Evolutionary conservation across 148 eudicot genomes (phyloP), one percentile per base, ranked within the genome.

Genomic region (Rhododendron mucronatum): DNA sequence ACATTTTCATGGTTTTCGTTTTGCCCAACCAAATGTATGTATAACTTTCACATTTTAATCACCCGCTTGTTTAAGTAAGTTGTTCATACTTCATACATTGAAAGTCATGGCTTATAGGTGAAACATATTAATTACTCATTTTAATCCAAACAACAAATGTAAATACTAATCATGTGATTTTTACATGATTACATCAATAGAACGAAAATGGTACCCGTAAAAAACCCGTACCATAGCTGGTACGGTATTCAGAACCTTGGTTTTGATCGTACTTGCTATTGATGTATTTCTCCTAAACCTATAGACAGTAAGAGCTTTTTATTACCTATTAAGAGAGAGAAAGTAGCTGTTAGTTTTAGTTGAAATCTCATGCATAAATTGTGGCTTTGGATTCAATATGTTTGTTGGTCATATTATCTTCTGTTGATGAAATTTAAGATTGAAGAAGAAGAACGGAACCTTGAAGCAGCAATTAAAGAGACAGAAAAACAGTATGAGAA

Each of bases 381-480:
- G 23, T 57, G 61, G 61, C 61, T 57, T 18, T 57, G 80, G 85
- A 75, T 67, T 85, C 87, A 53, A 55, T 75, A 44, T 57, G 59
- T 65, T 57, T 57, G 61, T 57, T 16, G 20, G 61, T 45, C 81
- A 90, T 90, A 59, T 89, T 28, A 26, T n/a, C 57, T 67, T 26
- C 86, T 57, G 50, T 23, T 89, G 50, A 65, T 89, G 21, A 57
- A 57, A 41, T 41, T 41, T 41, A 41, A 41, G 99, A 89, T 95
- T 85, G 99, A 96, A 90, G 99, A 95, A 84, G 99, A 95, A 90
- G 99, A 95, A 90, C 89, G 92, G 88, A 94, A 93, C 87, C 95
- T 96, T 89, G 97, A 94, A 92, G 97, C 94, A 85, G 96, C 96
- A 50, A 96, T 96, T 87, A 91, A 88, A 89, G 99, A 94, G 83